These are phyloP conservation scores for Pseudoneurospora amorphoporcata DNA, from an alignment of 495 filamentous ascomycete species.

Conservation along the genomic window DNA sequence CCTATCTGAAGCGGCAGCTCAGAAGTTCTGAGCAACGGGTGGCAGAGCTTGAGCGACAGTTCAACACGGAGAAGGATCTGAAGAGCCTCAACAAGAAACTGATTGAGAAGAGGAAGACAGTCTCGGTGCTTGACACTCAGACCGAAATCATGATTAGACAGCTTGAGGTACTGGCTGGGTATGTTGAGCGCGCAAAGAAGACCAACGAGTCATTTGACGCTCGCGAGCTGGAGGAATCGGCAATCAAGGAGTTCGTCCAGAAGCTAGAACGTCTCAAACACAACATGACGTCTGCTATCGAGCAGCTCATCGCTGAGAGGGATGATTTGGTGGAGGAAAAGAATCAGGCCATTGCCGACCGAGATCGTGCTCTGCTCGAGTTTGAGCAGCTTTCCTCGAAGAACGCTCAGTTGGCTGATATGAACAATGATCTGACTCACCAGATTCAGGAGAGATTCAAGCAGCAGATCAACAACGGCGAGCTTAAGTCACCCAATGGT, in stretches of 20 bases:
- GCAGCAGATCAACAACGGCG: conserved; percentile 51
- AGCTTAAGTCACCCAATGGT: conserved; percentile 54
- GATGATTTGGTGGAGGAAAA: conserved; percentile 77
- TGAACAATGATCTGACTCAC: conserved; percentile 91
- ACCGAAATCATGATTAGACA: conserved; percentile 92
- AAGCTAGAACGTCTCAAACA: conserved; percentile 80
- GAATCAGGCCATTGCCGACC: conserved; percentile 62
- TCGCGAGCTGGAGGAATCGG: conserved; percentile 68
- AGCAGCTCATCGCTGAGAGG: conserved; percentile 72
- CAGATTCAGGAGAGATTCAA: conserved; percentile 91
- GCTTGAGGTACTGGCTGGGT: conserved; percentile 68
- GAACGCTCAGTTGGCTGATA: conserved; percentile 84
- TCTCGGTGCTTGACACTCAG: conserved; percentile 90
- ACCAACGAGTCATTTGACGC: conserved; percentile 62
- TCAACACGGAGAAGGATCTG: conserved; percentile 63
- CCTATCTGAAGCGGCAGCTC: conserved; percentile 65
- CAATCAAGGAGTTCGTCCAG: conserved; percentile 79
- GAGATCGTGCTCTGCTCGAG: conserved; percentile 86
- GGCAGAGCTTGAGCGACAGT: conserved; percentile 68
- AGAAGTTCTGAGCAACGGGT: conserved; percentile 70
- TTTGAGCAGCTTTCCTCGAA: conserved; percentile 89
- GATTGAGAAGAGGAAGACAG: conserved; percentile 87
- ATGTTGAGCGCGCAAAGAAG: conserved; percentile 56
- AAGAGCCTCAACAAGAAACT: conserved; percentile 79
- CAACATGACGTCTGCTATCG: conserved; percentile 63